These are phyloP conservation scores for Chlamydomonas sp. DNA, from an alignment of 139 green algal species.

Conservation along the genomic window DNA sequence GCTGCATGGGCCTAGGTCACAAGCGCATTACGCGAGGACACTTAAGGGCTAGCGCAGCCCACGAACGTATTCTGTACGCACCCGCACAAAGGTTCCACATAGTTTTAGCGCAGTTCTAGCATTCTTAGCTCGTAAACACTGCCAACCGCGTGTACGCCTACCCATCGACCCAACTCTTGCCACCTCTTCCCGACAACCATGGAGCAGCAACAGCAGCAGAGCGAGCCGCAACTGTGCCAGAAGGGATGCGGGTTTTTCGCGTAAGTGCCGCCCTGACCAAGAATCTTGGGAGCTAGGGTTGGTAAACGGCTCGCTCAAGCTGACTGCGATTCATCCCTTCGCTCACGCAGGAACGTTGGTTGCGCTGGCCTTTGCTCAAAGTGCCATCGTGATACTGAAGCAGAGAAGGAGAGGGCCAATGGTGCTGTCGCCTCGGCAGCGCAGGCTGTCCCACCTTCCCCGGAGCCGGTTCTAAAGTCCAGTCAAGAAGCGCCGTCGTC, in stretches of 20 bases:
- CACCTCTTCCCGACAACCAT: background rate
- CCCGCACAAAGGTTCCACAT: too few species aligned
- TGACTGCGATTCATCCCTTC: background rate
- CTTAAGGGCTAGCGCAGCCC: too few species aligned
- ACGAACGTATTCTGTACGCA: too few species aligned
- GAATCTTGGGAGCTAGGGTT: background rate
- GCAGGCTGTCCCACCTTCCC: background rate
- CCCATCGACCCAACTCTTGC: background rate
- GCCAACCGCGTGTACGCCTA: too few species aligned
- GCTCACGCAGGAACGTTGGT: slow-evolving; percentile 35
- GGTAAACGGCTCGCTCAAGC: background rate
- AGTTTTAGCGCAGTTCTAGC: too few species aligned
- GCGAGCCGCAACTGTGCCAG: slow-evolving; percentile 61
- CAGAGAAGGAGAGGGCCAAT: background rate
- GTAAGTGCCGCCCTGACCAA: slow-evolving; percentile 52
- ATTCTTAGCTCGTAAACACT: too few species aligned
- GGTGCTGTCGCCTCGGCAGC: background rate
- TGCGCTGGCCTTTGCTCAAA: slow-evolving; percentile 70
- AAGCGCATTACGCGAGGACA: too few species aligned
- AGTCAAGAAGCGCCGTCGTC: slow-evolving; percentile 17
- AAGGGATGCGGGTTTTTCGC: slow-evolving; percentile 81
- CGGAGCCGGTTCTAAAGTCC: background rate
- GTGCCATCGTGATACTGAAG: slow-evolving; percentile 67
- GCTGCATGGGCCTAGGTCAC: too few species aligned
- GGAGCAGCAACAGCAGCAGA: background rate